These are phyloP conservation scores for Dothidotthia symphoricarpi DNA, from an alignment of 2,329 filamentous ascomycete genomes.

Conservation along the genomic window DNA sequence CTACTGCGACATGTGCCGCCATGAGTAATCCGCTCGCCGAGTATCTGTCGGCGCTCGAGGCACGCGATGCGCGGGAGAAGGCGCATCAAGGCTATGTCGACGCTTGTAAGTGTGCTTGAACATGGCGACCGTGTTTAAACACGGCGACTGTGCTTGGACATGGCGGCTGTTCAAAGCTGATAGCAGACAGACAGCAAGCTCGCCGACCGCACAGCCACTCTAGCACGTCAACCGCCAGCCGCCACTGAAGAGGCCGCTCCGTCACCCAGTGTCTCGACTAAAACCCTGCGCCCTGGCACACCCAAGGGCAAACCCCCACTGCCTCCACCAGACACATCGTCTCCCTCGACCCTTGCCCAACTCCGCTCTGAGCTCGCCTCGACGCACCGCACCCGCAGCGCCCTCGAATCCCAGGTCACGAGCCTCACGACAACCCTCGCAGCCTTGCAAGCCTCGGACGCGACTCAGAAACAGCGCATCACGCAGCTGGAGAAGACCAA, in stretches of 20 bases:
- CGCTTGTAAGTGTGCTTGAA: conserved; percentile 61
- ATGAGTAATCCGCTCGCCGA: conserved; percentile 77
- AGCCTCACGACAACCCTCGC: conserved; percentile 63
- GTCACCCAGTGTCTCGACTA: conserved; percentile 19
- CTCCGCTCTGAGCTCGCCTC: conserved; percentile 66
- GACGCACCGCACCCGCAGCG: conserved; percentile 70
- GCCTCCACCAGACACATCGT: conserved; percentile 13
- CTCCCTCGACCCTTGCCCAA: conserved; percentile 24
- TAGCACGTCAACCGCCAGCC: conserved; percentile 31
- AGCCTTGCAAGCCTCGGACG: conserved; percentile 59
- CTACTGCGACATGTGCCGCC: conserved; percentile 25
- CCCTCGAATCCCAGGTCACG: conserved; percentile 64
- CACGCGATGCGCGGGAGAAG: conserved; percentile 68
- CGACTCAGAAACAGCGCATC: conserved; percentile 62
- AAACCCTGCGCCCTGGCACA: conserved; percentile 20
- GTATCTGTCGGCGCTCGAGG: conserved; percentile 72
- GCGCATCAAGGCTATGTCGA: conserved; percentile 68
- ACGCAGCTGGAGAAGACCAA: conserved; percentile 62
- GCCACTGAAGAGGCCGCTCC: conserved; percentile 17
- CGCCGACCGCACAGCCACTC: conserved; percentile 45
- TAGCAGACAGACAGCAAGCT: conserved; percentile 44
- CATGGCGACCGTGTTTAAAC: not conserved
- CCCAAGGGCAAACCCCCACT: conserved; percentile 21
- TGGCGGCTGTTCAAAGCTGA: too few relatives aligned
- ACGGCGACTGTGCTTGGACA: too few relatives aligned